Conservation (phyloP, 2,329 filamentous ascomycete genomes). For the Harringtonia lauricola region DNA sequence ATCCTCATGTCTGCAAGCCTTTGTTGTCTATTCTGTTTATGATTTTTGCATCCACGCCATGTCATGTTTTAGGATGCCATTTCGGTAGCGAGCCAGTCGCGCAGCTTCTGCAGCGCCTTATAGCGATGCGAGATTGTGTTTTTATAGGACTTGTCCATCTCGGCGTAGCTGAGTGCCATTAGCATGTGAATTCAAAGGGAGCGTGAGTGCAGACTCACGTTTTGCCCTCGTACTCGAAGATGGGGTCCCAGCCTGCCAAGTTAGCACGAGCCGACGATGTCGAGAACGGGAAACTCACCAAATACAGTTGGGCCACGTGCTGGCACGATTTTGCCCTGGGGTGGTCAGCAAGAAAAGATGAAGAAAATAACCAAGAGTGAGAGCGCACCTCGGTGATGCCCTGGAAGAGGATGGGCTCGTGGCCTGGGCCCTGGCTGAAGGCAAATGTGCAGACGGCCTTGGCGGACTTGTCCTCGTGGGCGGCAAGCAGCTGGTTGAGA, state of each 20-base stretch:
- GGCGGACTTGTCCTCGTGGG: slow-evolving; percentile 82
- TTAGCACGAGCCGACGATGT: not conserved
- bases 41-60: not conserved
- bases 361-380: not conserved
- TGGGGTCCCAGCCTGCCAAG: slow-evolving; percentile 75
- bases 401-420: slow-evolving; percentile 81
- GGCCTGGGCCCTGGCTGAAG: slow-evolving; percentile 75
- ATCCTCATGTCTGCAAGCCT: not conserved
- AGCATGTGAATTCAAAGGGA: not conserved
- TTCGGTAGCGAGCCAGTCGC: slow-evolving; percentile 59
- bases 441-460: slow-evolving; percentile 95
- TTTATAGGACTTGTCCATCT: slow-evolving; percentile 84
- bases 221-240: slow-evolving; percentile 86
- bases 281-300: slow-evolving; percentile 42
- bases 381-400: slow-evolving; percentile 61
- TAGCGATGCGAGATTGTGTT: slow-evolving; percentile 89
- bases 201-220: slow-evolving; percentile 43
- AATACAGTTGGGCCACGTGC: slow-evolving; percentile 72
- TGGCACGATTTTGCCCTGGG: slow-evolving; percentile 65
- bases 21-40: not conserved
- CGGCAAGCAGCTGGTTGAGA: slow-evolving; percentile 80
- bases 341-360: not conserved
- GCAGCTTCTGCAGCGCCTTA: slow-evolving; percentile 78
- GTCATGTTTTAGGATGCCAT: not conserved
- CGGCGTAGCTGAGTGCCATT: slow-evolving; percentile 53